Evolutionary conservation across 83 land plant genomes (phyloP), one percentile per base, ranked within the genome.

Genomic region (Picea engelmannii): DNA sequence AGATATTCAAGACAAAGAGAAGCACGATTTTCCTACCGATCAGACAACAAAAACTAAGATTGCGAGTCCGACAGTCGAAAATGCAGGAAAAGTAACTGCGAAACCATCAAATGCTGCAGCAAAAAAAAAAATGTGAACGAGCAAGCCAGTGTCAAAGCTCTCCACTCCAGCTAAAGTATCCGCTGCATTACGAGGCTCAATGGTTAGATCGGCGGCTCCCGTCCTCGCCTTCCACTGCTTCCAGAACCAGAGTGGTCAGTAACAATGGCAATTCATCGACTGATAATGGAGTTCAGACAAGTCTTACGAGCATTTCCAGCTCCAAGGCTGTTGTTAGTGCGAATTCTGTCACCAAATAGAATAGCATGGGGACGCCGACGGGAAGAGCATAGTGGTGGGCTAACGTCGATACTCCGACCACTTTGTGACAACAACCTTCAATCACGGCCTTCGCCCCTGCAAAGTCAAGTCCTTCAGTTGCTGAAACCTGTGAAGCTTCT

Each of bases 121-220:
- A 35, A 35, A 35, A 21, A 76, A 76, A 76, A 31, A 62, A 62
- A 62, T 52, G 59, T 24, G 58, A 76, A 55, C 62, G 6, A 55
- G 61, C 18, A 76, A 52, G 25, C 62, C 78, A 0, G 18, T 76
- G 6, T 13, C 78, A 52, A 76, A 76, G 27, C 78, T 76, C 35
- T 76, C 78, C 61, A 76, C 78, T 52, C 62, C 62, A 25, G 58
- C 78, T 18, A 76, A 52, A 58, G 58, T 38, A 12, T 31, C 78
- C 4, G 35, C 60, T 24, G 15, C 61, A 52, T 52, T 76, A 31
- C 78, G 78, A 76, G 44, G 49, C 31, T 52, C 78, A 5, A 18
- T 27, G 11, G 61, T 12, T 62, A 76, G 21, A 55, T 23, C 38
- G 38, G 3, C 78, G 4, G 20, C 25, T 1, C 13, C 78, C 27